phyloP scores from a whole-genome alignment of 495 filamentous ascomycete genomes.

The Daldinia concentrica region DNA sequence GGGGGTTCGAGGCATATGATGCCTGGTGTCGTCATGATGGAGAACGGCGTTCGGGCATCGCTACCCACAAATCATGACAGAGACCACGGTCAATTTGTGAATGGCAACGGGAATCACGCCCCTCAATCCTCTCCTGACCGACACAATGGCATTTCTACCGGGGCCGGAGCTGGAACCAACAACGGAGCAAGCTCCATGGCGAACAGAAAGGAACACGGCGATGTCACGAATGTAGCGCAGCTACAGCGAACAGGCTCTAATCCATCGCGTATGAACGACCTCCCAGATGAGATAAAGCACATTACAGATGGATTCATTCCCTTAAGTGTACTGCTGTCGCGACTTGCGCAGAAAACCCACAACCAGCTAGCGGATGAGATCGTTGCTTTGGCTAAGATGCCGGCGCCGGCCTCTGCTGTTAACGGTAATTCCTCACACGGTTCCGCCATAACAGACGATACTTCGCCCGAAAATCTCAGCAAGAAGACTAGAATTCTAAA shows the following conservation, averaged over 20 bases:
- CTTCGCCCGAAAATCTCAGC: conserved; percentile 70
- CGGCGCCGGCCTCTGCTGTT: conserved; percentile 55
- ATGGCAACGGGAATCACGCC: conserved; percentile 41
- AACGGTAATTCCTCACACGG: conserved; percentile 60
- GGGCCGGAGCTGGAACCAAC: conserved; percentile 14
- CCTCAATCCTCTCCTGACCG: conserved; percentile 27
- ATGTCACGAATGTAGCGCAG: conserved; percentile 34
- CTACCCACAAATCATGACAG: conserved; percentile 61
- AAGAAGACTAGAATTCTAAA: conserved; percentile 84
- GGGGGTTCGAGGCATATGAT: conserved; percentile 49
- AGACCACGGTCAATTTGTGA: conserved; percentile 55
- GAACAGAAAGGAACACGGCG: conserved; percentile 41
- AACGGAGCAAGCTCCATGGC: conserved; percentile 33
- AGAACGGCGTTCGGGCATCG: conserved; percentile 57
- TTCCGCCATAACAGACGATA: conserved; percentile 57
- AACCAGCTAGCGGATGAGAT: conserved; percentile 77
- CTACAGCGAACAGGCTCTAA: conserved; percentile 17
- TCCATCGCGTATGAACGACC: conserved; percentile 55
- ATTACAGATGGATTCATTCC: conserved; percentile 80
- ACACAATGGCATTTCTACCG: conserved; percentile 29
- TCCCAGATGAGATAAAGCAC: conserved; percentile 79
- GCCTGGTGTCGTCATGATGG: conserved; percentile 61
- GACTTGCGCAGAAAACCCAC: conserved; percentile 84
- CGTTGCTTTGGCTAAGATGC: conserved; percentile 71
- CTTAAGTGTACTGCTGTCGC: conserved; percentile 72